These are phyloP conservation scores for Blumeriella jaapii DNA, from an alignment of 2,329 filamentous ascomycete genomes.

Conservation along the genomic window DNA sequence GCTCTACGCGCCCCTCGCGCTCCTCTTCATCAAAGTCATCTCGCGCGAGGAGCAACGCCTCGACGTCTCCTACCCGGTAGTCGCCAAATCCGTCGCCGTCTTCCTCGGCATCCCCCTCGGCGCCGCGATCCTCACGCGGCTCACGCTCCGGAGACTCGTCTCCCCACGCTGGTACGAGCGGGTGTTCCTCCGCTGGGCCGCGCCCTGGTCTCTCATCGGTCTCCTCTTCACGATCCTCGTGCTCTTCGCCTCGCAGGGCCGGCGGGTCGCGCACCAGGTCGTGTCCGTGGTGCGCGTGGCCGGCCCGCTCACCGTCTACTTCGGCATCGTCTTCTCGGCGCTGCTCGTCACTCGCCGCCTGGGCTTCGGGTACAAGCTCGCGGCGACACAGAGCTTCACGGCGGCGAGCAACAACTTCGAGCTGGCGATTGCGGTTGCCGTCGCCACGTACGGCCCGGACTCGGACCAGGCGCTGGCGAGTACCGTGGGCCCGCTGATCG, in stretches of 20 bases:
- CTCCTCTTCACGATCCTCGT: conserved; percentile 80
- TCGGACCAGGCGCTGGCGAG: conserved; percentile 65
- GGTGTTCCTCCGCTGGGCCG: conserved; percentile 56
- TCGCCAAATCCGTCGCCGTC: conserved; percentile 70
- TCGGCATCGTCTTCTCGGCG: conserved; percentile 61
- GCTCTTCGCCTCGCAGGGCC: conserved; percentile 72
- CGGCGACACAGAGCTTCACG: conserved; percentile 72
- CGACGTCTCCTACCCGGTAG: conserved; percentile 47
- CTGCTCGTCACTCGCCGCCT: conserved; percentile 48
- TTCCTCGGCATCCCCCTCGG: conserved; percentile 78
- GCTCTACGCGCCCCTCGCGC: conserved; percentile 55
- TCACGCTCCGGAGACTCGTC: conserved; percentile 43
- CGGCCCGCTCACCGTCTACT: conserved; percentile 74
- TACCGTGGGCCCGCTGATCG: conserved; percentile 76
- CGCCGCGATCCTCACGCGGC: conserved; percentile 66
- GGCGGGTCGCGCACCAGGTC: conserved; percentile 68
- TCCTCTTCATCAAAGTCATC: conserved; percentile 59
- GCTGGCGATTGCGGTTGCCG: conserved; percentile 76
- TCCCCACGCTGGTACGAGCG: conserved; percentile 52
- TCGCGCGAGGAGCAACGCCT: conserved; percentile 35
- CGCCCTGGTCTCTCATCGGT: conserved; percentile 69
- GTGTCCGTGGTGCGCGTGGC: conserved; percentile 72
- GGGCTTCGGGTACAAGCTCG: conserved; percentile 63
- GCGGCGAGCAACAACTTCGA: conserved; percentile 92
- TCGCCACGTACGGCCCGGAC: conserved; percentile 66